Evolutionary conservation across 495 filamentous ascomycete species (phyloP).

Genomic region (Astrothelium subdiscretum): DNA sequence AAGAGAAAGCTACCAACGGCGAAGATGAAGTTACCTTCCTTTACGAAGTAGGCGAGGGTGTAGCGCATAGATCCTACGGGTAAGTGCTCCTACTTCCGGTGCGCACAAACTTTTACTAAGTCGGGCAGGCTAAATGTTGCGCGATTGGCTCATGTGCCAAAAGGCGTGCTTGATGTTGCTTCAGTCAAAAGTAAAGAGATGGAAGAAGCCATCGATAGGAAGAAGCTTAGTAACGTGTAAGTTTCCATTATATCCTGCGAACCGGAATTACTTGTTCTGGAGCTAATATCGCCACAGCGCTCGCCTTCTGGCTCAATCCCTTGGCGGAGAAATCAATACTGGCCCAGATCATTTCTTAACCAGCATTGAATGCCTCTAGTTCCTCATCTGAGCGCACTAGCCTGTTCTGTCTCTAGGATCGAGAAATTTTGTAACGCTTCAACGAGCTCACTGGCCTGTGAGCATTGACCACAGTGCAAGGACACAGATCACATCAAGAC

Average conservation of each 20-base stretch:
- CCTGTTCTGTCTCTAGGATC: too few relatives aligned
- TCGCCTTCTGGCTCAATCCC: neutral
- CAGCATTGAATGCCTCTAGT: neutral
- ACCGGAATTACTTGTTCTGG: neutral
- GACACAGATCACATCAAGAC: too few relatives aligned
- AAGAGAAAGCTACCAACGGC: conserved; percentile 30
- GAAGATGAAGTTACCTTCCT: conserved; percentile 35
- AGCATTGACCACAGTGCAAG: too few relatives aligned
- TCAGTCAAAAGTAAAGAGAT: conserved; percentile 66
- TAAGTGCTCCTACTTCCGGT: conserved; percentile 2
- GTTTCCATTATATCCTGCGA: neutral
- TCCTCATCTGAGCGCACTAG: too few relatives aligned
- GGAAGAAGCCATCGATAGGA: conserved; percentile 58
- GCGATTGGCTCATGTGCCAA: conserved; percentile 69
- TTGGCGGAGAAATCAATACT: neutral
- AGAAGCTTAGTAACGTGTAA: conserved; percentile 28
- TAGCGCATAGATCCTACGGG: conserved; percentile 87
- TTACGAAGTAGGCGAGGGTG: conserved; percentile 64
- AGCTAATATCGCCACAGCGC: neutral
- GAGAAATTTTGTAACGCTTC: neutral
- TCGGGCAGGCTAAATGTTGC: conserved; percentile 61
- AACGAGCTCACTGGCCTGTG: neutral
- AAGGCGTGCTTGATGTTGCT: conserved; percentile 63
- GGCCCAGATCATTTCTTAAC: neutral
- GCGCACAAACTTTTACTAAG: neutral